These are phyloP conservation scores for Trichoderma afroharzianum DNA, from an alignment of 2,329 filamentous ascomycete species.

Conservation along the genomic window DNA sequence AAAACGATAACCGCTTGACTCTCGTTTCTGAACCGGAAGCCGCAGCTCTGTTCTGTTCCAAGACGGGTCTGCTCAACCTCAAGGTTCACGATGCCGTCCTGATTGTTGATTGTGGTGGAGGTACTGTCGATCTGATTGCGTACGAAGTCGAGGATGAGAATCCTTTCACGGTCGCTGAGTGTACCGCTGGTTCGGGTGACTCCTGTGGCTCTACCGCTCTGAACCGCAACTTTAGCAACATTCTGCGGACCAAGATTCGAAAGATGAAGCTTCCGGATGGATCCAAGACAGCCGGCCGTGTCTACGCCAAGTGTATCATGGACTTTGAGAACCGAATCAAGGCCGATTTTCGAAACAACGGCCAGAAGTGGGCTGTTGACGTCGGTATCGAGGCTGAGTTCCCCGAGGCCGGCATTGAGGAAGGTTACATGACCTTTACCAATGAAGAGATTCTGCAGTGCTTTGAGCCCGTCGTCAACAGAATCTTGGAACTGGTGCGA, in stretches of 20 bases:
- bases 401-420: slow-evolving; percentile 95
- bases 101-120: slow-evolving; percentile 97
- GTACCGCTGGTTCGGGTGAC: slow-evolving; percentile 94
- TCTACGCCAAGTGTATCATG: slow-evolving; percentile 99
- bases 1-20: slow-evolving; percentile 95
- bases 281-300: slow-evolving; percentile 94
- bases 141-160: slow-evolving; percentile 98
- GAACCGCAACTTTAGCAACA: slow-evolving; percentile 98
- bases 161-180: slow-evolving; percentile 94
- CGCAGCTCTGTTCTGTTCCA: slow-evolving; percentile 94
- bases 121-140: slow-evolving; percentile 97
- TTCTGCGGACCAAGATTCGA: slow-evolving; percentile 91
- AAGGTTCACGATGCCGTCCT: slow-evolving; percentile 98
- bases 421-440: slow-evolving; percentile 99
- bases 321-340: slow-evolving; percentile 99
- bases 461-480: slow-evolving; percentile 96
- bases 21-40: slow-evolving; percentile 96
- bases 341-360: slow-evolving; percentile 98
- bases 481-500: slow-evolving; percentile 90
- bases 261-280: slow-evolving; percentile 99
- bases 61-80: slow-evolving; percentile 90
- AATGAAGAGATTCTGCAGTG: slow-evolving; percentile 99
- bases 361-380: slow-evolving; percentile 98
- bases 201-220: slow-evolving; percentile 97
- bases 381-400: slow-evolving; percentile 98